phyloP scores from a whole-genome alignment of 371 early-diverging fungal genomes.

The Mortierella sp. region DNA sequence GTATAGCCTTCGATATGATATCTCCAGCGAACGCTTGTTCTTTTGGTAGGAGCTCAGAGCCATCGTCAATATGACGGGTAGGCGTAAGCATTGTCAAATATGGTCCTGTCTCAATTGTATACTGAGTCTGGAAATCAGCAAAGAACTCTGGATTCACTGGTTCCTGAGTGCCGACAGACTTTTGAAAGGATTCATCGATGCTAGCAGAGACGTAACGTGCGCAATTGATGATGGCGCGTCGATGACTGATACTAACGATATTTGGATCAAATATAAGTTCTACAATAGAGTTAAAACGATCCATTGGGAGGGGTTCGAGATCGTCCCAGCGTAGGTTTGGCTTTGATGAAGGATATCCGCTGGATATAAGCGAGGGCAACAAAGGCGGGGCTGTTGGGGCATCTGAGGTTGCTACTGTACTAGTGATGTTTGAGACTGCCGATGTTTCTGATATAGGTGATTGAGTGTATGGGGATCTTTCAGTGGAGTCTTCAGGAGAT shows the following conservation, averaged over 20 bases:
- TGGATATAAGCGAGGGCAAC: constrained; percentile 1
- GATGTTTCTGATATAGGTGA: not conserved
- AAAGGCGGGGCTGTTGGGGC: not conserved
- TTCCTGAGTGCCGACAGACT: constrained; percentile 13
- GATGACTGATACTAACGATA: constrained; percentile 31
- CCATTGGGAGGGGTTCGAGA: constrained; percentile 22
- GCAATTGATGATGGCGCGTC: constrained; percentile 53
- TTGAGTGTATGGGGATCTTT: not conserved
- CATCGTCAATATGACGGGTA: constrained; percentile 1
- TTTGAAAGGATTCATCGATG: constrained; percentile 22
- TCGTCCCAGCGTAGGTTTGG: not conserved
- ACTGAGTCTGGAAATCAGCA: constrained; percentile 14
- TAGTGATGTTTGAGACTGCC: not conserved
- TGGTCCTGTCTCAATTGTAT: constrained; percentile 28
- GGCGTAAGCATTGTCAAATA: constrained; percentile 34
- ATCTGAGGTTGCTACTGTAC: not conserved
- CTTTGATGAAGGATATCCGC: not conserved
- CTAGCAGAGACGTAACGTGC: constrained; percentile 52
- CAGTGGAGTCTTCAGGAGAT: not conserved
- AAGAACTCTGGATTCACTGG: constrained; percentile 18
- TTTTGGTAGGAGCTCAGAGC: constrained; percentile 1
- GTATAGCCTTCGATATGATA: constrained; percentile 4
- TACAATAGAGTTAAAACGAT: constrained; percentile 33
- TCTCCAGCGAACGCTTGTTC: constrained; percentile 7
- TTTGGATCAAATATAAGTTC: constrained; percentile 48